A percentile compares a stretch with the other conserved stretches of the same genome.
These are phyloP conservation scores for Staphylotrichum longicolle DNA, from an alignment of 495 filamentous ascomycete genomes.

Conservation along the genomic window DNA sequence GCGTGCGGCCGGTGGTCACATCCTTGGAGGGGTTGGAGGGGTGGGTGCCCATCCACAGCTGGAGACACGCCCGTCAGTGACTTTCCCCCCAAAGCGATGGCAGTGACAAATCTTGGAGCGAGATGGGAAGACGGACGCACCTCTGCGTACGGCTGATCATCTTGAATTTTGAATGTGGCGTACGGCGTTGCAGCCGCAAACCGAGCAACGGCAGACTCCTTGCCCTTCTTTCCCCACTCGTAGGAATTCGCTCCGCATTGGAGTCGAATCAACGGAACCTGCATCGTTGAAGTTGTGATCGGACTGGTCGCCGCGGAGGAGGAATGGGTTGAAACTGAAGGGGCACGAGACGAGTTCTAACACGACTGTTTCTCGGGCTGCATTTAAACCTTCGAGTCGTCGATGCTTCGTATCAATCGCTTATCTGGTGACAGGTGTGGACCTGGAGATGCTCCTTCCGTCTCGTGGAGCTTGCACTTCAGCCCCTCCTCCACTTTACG, in stretches of 20 bases:
- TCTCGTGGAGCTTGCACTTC: not conserved
- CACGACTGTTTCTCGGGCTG: too few species aligned
- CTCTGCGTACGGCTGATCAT: slow-evolving; percentile 85
- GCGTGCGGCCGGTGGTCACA: slow-evolving; percentile 73
- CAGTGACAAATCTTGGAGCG: too few species aligned
- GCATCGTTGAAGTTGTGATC: slow-evolving; percentile 24
- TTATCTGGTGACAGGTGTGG: not conserved
- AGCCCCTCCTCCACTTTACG: slow-evolving; percentile 15
- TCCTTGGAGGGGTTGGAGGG: slow-evolving; percentile 93
- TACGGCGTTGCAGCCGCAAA: slow-evolving; percentile 75
- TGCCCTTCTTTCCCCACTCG: slow-evolving; percentile 95
- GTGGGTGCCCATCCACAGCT: slow-evolving; percentile 99
- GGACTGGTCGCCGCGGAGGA: not conserved
- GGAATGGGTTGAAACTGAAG: too few species aligned
- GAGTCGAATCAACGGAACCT: slow-evolving; percentile 79
- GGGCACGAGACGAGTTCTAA: too few species aligned
- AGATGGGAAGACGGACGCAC: slow-evolving; percentile 42
- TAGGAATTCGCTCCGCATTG: slow-evolving; percentile 98
- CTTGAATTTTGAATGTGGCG: slow-evolving; percentile 69
- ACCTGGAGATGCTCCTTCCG: not conserved
- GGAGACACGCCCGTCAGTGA: slow-evolving; percentile 18
- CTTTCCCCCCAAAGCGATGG: too few species aligned
- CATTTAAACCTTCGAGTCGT: too few species aligned
- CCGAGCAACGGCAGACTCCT: slow-evolving; percentile 71
- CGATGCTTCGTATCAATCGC: too few species aligned